These are phyloP conservation scores for Xerocomus brunneocitrinus DNA, from an alignment of 768 basidiomycete genomes.

Conservation along the genomic window DNA sequence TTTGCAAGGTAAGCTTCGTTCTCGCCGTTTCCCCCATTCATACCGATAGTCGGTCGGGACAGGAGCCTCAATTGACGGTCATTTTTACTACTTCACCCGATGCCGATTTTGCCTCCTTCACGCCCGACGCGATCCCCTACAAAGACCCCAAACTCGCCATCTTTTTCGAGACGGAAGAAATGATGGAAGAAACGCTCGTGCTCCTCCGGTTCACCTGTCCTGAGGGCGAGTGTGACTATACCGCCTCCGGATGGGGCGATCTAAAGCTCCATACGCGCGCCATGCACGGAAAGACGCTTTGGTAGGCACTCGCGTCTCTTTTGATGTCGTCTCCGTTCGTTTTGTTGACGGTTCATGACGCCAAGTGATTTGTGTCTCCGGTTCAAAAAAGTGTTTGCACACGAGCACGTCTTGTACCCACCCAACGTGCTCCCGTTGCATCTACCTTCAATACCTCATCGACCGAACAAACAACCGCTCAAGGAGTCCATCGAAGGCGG, in stretches of 20 bases:
- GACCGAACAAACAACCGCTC: conserved; percentile 35
- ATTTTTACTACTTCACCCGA: conserved; percentile 71
- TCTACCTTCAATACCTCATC: conserved; percentile 63
- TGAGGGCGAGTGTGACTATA: conserved; percentile 74
- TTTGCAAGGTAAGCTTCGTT: conserved; percentile 76
- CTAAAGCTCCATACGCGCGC: conserved; percentile 80
- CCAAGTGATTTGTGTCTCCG: conserved; percentile 80
- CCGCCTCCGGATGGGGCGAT: conserved; percentile 85
- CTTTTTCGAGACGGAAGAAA: conserved; percentile 83
- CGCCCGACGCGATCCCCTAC: conserved; percentile 49
- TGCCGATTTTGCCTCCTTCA: conserved; percentile 54
- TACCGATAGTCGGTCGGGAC: background rate
- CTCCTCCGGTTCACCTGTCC: conserved; percentile 95
- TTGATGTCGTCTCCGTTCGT: background rate
- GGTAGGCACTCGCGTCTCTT: conserved; percentile 41
- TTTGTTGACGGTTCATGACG: background rate
- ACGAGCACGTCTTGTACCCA: conserved; percentile 87
- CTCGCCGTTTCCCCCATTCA: no score
- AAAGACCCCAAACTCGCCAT: conserved; percentile 74
- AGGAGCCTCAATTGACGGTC: conserved; percentile 73
- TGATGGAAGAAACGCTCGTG: conserved; percentile 93
- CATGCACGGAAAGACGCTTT: conserved; percentile 72
- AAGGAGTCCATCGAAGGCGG: conserved; percentile 66
- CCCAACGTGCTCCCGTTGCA: conserved; percentile 61
- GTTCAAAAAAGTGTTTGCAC: conserved; percentile 90